A percentile compares a stretch with the other conserved stretches of the same genome.
Conservation (phyloP, 108 stramenopile genomes). For the Skeletonema menzelii region DNA sequence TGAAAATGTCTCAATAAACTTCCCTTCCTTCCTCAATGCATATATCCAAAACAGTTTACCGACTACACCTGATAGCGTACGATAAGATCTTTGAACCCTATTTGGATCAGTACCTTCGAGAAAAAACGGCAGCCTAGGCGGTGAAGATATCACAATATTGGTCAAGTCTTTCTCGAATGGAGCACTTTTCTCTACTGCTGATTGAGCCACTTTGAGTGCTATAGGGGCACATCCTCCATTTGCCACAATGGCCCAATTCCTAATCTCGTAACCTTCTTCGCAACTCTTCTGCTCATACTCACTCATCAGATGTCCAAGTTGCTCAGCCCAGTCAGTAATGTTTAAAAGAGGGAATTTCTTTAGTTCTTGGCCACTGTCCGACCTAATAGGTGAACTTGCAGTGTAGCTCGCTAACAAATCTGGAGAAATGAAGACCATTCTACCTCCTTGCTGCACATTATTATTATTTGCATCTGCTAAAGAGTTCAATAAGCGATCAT, state of each 20-base stretch:
- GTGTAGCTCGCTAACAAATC: slow-evolving; percentile 61
- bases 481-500: slow-evolving; percentile 52
- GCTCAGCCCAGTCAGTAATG: slow-evolving; percentile 58
- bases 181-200: slow-evolving; percentile 16
- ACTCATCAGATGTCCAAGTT: slow-evolving; percentile 47
- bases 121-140: slow-evolving; percentile 53
- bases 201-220: slow-evolving; percentile 49
- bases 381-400: slow-evolving; percentile 36
- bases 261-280: slow-evolving; percentile 11
- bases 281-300: slow-evolving; percentile 29
- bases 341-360: slow-evolving; percentile 50
- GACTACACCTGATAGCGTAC: slow-evolving; percentile 42
- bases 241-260: slow-evolving; percentile 52
- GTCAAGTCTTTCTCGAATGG: slow-evolving; percentile 20
- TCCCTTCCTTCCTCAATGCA: slow-evolving; percentile 43
- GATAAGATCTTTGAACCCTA: slow-evolving; percentile 53
- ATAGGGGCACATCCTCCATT: slow-evolving; percentile 72
- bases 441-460: background rate
- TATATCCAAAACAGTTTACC: slow-evolving; percentile 71
- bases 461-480: slow-evolving; percentile 6
- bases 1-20: slow-evolving; percentile 57
- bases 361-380: background rate
- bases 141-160: slow-evolving; percentile 57
- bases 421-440: slow-evolving; percentile 43
- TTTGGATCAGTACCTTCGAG: slow-evolving; percentile 31